These are phyloP conservation scores for Lentinula aciculospora DNA, from an alignment of 768 basidiomycete genomes.

Conservation along the genomic window DNA sequence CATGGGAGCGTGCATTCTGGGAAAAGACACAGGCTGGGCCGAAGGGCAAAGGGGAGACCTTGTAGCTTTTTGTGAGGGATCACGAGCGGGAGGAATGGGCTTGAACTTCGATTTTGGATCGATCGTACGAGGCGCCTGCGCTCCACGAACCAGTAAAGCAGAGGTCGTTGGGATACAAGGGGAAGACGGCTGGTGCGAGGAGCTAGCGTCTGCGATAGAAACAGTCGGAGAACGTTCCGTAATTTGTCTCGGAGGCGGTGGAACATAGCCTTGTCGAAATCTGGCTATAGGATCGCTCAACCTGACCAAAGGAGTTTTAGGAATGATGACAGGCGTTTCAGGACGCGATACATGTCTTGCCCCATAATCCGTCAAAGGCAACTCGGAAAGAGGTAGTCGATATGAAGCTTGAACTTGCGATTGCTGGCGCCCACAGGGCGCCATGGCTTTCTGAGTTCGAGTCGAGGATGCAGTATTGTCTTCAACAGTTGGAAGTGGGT, in stretches of 20 bases:
- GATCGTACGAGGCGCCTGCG: not conserved
- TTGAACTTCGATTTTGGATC: not conserved
- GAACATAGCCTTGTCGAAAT: not conserved
- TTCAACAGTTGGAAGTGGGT: not conserved
- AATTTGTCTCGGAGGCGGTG: not conserved
- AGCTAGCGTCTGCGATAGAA: not conserved
- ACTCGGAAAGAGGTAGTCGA: constrained; percentile 2
- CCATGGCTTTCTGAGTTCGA: not conserved
- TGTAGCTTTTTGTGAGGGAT: not conserved
- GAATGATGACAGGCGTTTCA: not conserved
- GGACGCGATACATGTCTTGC: not conserved
- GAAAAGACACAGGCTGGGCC: not conserved
- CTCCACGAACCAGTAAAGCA: not conserved
- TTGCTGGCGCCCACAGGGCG: not conserved
- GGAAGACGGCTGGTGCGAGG: not conserved
- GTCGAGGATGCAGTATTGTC: not conserved
- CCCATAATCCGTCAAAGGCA: not conserved
- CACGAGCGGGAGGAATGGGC: not conserved
- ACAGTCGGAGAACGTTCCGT: not conserved
- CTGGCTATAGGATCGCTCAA: not conserved
- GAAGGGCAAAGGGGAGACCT: not conserved
- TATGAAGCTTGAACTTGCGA: not conserved
- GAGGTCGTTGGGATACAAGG: not conserved
- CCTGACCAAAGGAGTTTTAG: not conserved
- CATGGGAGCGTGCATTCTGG: not conserved